Evolutionary conservation across 768 basidiomycete genomes (phyloP), one percentile per base, ranked within the genome.

Genomic region (Pisolithus microcarpus): DNA sequence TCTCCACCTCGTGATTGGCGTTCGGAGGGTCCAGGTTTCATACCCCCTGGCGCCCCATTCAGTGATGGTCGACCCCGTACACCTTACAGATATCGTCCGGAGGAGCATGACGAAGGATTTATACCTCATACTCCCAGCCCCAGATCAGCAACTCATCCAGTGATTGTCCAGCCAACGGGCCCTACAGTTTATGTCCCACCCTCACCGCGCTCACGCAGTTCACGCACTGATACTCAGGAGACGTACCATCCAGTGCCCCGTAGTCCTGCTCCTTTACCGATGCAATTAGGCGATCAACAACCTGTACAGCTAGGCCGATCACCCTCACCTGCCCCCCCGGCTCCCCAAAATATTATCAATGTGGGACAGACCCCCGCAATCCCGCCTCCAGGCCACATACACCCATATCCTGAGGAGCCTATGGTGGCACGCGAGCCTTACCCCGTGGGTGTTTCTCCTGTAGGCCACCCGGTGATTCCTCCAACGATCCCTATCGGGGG

Each of bases 21-120:
- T 16, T 53, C 8, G 30, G 53, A 30, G 4, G 55, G 67, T 63
- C 67, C 67, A 43, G 60, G 62, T 8, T 70, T 75, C 19, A 65
- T 76, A 48, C 74, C 75, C 7, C 62, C 59, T 23, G 73, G 69
- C n/a, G 46, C 40, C 4, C 53, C 55, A 9, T 58, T 52, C 26
- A 53, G 38, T 1, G 51, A 47, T 3, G 52, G 45, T 39, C 54
- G 34, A 39, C 46, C 52, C 2, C 46, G 24, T 37, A 44, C 37
- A 2, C 53, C 47, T 16, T 57, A 52, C 28, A 7, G 26, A 39
- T 49, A 56, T 23, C 57, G 2, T 10, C 21, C 28, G 11, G 46
- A 40, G 11, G 58, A 60, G 2, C 24, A 7, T 15, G 65, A 59
- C n/a, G 65, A 57, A 7, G 31, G 19, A 26, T 52, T 57, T n/a